Base-by-base conservation (phyloP, 345 rosid species). In the Acer yangbiense region DNA sequence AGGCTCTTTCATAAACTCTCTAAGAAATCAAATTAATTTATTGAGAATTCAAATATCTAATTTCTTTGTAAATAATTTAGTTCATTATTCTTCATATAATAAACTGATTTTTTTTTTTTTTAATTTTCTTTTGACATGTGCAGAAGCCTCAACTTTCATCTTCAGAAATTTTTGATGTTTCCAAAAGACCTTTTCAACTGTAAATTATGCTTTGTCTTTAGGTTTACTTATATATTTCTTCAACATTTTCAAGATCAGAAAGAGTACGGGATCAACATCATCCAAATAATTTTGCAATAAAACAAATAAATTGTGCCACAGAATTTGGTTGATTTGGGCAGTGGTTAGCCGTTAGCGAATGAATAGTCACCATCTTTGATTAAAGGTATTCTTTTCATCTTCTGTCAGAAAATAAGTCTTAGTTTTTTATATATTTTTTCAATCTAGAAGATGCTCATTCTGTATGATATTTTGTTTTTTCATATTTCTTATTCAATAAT, bases 91-190 rank as follows among this genome's bases (percentile, higher is more conserved):
- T 32, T 32, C 35, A 32, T 32, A 32, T 32, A 32, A 32, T 32
- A 32, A 32, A 4, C 35, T 32, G 35, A 32, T 32, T 29, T 29
- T 29, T 29, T 32, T 32, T 32, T 32, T 32, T 32, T 32, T 32
- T 3, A 32, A 32, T 32, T 32, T 32, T 32, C 35, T 32, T 32
- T 32, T 32, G 23, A 27, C 27, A 16, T 76, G 0, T 72, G 52
- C 86, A 86, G 86, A 81, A 77, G 20, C 79, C 82, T 4, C 76
- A 74, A 67, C 75, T 86, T 46, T 83, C 89, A 8, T 81, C 83
- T 9, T 81, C 89, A 18, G 69, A 27, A 55, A n/a, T 2, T 48
- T 77, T 83, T 32, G 74, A 76, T 35, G 70, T 77, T 55, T 65
- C 69, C 62, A 21, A 68, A 17, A 66, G 25, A 54, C 57, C 3